These are phyloP conservation scores for Hyphopichia khmerensis DNA, from an alignment of 1,139 yeast genomes.

Conservation along the genomic window DNA sequence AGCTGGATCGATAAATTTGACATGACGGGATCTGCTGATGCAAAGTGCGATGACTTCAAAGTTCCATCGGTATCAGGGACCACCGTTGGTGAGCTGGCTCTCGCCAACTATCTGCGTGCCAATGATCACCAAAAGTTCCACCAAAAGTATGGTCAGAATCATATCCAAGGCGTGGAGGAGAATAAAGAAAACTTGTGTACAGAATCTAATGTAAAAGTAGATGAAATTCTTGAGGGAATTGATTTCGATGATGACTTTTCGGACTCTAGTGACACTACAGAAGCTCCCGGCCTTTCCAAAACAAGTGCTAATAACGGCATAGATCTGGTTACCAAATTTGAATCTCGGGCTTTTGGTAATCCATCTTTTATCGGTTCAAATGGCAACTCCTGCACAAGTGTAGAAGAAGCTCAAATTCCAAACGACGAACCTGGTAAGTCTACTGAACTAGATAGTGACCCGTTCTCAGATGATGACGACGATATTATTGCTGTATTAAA, in stretches of 20 bases:
- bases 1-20: slow-evolving; percentile 39
- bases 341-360: no score
- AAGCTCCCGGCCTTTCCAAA: background rate
- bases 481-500: slow-evolving; percentile 18
- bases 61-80: background rate
- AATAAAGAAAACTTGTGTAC: background rate
- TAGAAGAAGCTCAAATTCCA: background rate
- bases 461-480: slow-evolving; percentile 38
- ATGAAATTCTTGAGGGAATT: slow-evolving; percentile 7
- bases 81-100: background rate
- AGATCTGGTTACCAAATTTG: no score
- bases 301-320: no score
- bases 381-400: no score
- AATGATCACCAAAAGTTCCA: no score
- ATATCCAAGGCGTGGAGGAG: background rate
- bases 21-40: slow-evolving; percentile 3
- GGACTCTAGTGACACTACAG: slow-evolving; percentile 7
- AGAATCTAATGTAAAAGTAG: background rate
- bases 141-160: no score
- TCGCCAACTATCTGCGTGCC: background rate
- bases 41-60: background rate
- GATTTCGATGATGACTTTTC: slow-evolving; percentile 19
- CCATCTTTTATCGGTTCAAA: no score
- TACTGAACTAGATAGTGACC: slow-evolving; percentile 17
- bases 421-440: background rate